Evolutionary conservation across 345 rosid species (phyloP).

Genomic region (Pseudoturritis turrita): DNA sequence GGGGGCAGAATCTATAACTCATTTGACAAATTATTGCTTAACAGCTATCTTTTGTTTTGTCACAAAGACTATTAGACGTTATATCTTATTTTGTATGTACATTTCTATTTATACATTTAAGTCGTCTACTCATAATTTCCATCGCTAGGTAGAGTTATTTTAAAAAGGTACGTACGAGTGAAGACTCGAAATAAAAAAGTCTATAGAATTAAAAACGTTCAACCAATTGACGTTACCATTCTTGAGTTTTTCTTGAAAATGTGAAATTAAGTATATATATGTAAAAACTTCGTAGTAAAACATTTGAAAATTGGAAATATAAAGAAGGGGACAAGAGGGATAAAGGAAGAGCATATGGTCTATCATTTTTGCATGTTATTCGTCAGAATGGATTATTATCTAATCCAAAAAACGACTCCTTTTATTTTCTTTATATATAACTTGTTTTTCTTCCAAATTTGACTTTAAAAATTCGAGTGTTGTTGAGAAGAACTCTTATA

Average conservation of each 20-base stretch:
- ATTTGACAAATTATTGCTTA: not conserved
- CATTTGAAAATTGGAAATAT: not conserved
- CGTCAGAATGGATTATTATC: slow-evolving; percentile 30
- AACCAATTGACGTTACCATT: not conserved
- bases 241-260: not conserved
- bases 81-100: not conserved
- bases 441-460: not conserved
- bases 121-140: not conserved
- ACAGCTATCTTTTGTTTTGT: slow-evolving; percentile 4
- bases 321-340: slow-evolving; percentile 31
- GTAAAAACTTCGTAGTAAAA: not conserved
- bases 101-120: not conserved
- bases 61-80: not conserved
- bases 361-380: slow-evolving; percentile 33
- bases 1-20: slow-evolving; percentile 2
- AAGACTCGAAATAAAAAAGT: not conserved
- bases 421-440: not conserved
- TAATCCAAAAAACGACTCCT: slow-evolving; percentile 6
- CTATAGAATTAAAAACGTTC: not conserved
- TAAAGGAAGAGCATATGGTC: slow-evolving; percentile 37
- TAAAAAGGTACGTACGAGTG: not conserved
- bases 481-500: slow-evolving; percentile 17
- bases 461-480: slow-evolving; percentile 5
- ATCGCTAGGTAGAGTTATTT: not conserved
- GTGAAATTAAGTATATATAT: not conserved